Evolutionary conservation across 192 early-diverging fungal genomes (phyloP), one percentile per base, ranked within the genome.

Genomic region (Funneliformis geosporum): DNA sequence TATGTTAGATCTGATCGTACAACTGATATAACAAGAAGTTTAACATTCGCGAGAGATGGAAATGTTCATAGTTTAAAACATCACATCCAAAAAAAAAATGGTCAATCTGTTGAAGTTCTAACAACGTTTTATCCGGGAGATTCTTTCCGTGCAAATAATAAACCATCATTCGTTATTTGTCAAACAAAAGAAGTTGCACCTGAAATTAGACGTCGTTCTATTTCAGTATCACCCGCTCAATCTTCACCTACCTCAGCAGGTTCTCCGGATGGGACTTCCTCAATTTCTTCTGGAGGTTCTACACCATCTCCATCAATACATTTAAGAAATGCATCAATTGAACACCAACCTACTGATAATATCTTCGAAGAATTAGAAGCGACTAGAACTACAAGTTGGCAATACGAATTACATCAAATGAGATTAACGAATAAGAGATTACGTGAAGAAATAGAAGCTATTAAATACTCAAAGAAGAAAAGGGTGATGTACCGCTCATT

Each of bases 401-500:
- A 91, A 79, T 92, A 88, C 78, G 90, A 92, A 82, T 76, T 91
- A 33, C 92, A 93, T 83, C 86, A 89, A 70, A 75, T 93, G 33
- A 81, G 87, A 46, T 73, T 91, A 62, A 81, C 86, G 27, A 91
- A 92, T 74, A 84, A 85, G 33, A 82, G 87, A 69, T 80, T 93
- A 76, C 75, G 76, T 28, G 92, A 90, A 40, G 91, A 90, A 68
- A 62, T 92, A 33, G 87, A 85, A 62, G 44, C 75, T 8, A 78
- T 84, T 23, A 76, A 71, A 39, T 77, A 82, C 33, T 62, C 79
- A 18, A 85, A 82, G 67, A 80, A 81, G 40, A 86, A 76, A 73
- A 85, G 73, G 33, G 73, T 75, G 60, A 55, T 60, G 28, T 60
- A 60, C 60, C 27, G 12, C 18, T 55, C 4, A 55, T 55, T 18